Evolutionary conservation across 306 rosid species (phyloP), one percentile per base, ranked within the genome.

Genomic region (Leucaena leucocephala): DNA sequence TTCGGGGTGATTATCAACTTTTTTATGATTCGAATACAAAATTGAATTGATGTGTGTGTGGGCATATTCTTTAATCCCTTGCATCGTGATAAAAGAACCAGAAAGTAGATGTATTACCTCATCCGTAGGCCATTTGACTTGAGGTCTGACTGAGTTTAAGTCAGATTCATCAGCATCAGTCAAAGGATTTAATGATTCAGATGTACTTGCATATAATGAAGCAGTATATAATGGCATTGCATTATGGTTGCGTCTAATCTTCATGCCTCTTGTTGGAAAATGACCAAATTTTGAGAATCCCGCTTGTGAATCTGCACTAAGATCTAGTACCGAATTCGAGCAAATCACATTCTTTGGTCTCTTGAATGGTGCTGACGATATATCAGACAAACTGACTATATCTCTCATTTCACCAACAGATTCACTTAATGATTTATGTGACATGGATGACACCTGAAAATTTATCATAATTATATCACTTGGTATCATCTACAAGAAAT

Each of bases 401-500:
- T 64, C 52, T 76, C 27, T 54, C 11, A 86, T 59, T 13, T 82
- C 77, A 68, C 14, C 15, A 63, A 73, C 2, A 42, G 81, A 58
- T 43, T 75, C 70, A 35, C 65, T 79, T 35, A 79, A 61, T 22
- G 81, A 59, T 82, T 82, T 27, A 9, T 69, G 35, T 49, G 88
- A 79, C 35, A 79, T 57, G 14, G 27, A 59, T 46, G 54, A 46
- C 42, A 79, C 17, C 90, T 87, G 84, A 44, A 84, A 82, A 34
- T 6, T 68, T 33, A 71, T 35, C 34, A 59, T 50, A 71, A 34
- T 62, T 14, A 45, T 66, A 65, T 17, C 62, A 79, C 54, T 68
- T 72, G 48, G 62, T 48, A 21, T 50, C 4, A 17, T 46, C 49
- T 1, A 64, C 5, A 65, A 48, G 13, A 22, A 71, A 43, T 43